Conservation (phyloP, 129 eudicot species). For the Lactuca sativa region DNA sequence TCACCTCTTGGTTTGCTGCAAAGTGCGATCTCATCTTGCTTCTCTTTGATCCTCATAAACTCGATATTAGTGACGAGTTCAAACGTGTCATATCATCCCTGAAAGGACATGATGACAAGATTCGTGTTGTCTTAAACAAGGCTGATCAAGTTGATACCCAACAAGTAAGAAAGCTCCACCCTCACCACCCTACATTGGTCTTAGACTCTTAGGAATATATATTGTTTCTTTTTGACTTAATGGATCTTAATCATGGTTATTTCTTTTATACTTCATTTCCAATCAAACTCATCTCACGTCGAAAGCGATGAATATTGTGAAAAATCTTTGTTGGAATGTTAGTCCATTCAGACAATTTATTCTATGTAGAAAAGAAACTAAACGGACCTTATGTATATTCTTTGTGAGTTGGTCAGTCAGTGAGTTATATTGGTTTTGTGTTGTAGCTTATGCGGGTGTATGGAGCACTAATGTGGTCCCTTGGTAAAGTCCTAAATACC, state of each 20-base stretch:
- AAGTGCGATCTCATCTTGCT: constrained; percentile 86
- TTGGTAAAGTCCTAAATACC: constrained; percentile 89
- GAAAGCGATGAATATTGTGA: too few relatives aligned
- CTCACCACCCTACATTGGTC: not conserved
- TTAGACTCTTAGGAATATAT: not conserved
- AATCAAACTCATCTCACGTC: too few relatives aligned
- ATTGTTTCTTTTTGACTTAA: too few relatives aligned
- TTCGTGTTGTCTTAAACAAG: constrained; percentile 91
- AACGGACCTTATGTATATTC: not conserved
- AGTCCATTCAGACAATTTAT: too few relatives aligned
- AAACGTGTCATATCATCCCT: constrained; percentile 87
- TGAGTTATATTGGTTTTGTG: constrained; percentile 4
- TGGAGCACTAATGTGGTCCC: constrained; percentile 99
- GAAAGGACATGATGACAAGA: constrained; percentile 93
- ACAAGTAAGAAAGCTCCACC: constrained; percentile 51
- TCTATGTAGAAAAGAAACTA: too few relatives aligned
- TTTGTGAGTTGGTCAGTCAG: not conserved
- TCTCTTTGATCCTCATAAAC: constrained; percentile 93
- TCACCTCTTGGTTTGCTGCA: constrained; percentile 91
- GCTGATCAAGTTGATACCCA: constrained; percentile 99
- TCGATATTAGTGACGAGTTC: constrained; percentile 93
- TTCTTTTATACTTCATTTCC: too few relatives aligned
- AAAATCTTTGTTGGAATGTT: too few relatives aligned
- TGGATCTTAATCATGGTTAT: too few relatives aligned
- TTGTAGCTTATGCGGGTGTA: constrained; percentile 89